phyloP scores from a whole-genome alignment of 2,329 filamentous ascomycete genomes.

The Aschersonia sp. region DNA sequence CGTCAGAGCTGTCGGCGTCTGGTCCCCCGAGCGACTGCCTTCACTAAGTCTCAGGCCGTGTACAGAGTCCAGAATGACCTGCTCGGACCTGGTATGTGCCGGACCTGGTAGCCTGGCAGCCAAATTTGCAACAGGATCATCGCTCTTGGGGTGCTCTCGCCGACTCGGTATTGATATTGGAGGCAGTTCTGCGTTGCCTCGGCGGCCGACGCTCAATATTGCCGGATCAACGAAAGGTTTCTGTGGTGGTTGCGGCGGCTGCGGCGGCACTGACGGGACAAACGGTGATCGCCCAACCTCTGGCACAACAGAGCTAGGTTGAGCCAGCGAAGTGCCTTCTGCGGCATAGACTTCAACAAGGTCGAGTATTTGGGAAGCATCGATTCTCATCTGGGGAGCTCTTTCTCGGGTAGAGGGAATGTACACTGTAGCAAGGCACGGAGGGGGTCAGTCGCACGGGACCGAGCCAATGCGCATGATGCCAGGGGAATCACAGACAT shows the following conservation, averaged over 20 bases:
- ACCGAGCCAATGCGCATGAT: neutral
- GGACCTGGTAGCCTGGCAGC: neutral
- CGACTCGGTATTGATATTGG: slow-evolving; percentile 8
- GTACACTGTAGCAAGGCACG: slow-evolving; percentile 17
- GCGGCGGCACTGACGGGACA: neutral
- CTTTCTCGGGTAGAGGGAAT: slow-evolving; percentile 27
- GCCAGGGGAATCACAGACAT: slow-evolving; percentile 10
- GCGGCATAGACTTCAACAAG: slow-evolving; percentile 22
- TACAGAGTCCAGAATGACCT: slow-evolving; percentile 12
- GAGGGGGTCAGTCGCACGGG: neutral
- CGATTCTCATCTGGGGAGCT: slow-evolving; percentile 27
- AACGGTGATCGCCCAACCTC: neutral
- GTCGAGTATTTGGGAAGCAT: slow-evolving; percentile 29
- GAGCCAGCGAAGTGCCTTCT: slow-evolving; percentile 13
- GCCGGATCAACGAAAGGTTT: slow-evolving; percentile 62
- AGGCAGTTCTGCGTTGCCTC: slow-evolving; percentile 16
- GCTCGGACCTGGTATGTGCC: slow-evolving; percentile 8
- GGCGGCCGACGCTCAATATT: slow-evolving; percentile 54
- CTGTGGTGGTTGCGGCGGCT: slow-evolving; percentile 11
- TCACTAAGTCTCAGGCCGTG: slow-evolving; percentile 10
- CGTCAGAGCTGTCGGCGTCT: slow-evolving; percentile 8
- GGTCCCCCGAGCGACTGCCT: slow-evolving; percentile 7
- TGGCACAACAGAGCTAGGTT: slow-evolving; percentile 11
- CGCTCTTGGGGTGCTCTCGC: slow-evolving; percentile 1
- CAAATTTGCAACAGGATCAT: neutral